phyloP scores from a whole-genome alignment of 805 yeast species.

The Suhomyces sp. region DNA sequence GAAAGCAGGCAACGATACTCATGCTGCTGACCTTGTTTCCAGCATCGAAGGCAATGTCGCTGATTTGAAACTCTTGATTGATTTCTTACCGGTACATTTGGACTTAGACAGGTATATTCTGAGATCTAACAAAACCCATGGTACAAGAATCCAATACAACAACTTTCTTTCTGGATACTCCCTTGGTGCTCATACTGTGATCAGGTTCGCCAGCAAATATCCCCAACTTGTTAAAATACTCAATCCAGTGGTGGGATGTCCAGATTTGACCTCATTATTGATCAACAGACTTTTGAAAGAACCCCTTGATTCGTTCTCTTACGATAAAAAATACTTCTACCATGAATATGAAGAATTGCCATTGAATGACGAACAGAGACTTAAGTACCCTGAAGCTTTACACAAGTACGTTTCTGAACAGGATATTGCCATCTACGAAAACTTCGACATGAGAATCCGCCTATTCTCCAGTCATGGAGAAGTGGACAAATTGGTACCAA shows the following conservation, averaged over 20 bases:
- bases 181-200: conserved; percentile 58
- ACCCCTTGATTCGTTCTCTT: conserved; percentile 15
- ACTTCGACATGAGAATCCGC: conserved; percentile 32
- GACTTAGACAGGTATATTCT: conserved; percentile 30
- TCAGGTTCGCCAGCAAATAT: conserved; percentile 41
- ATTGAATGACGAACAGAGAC: conserved; percentile 26
- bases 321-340: conserved; percentile 32
- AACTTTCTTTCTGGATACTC: conserved; percentile 52
- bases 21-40: conserved; percentile 51
- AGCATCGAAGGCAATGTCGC: conserved; percentile 46
- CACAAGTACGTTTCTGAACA: conserved; percentile 29
- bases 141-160: conserved; percentile 23
- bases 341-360: conserved; percentile 33
- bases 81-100: conserved; percentile 43
- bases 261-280: conserved; percentile 46
- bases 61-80: conserved; percentile 45
- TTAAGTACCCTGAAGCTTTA: conserved; percentile 28
- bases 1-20: conserved; percentile 48
- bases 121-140: conserved; percentile 13
- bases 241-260: conserved; percentile 53
- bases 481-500: conserved; percentile 38
- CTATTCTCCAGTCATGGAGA: conserved; percentile 39
- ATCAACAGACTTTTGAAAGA: conserved; percentile 36
- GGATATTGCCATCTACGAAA: conserved; percentile 33
- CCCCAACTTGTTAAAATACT: conserved; percentile 39